These are phyloP conservation scores for Fusarium azukiicola DNA, from an alignment of 2,329 filamentous ascomycete species.

Conservation along the genomic window DNA sequence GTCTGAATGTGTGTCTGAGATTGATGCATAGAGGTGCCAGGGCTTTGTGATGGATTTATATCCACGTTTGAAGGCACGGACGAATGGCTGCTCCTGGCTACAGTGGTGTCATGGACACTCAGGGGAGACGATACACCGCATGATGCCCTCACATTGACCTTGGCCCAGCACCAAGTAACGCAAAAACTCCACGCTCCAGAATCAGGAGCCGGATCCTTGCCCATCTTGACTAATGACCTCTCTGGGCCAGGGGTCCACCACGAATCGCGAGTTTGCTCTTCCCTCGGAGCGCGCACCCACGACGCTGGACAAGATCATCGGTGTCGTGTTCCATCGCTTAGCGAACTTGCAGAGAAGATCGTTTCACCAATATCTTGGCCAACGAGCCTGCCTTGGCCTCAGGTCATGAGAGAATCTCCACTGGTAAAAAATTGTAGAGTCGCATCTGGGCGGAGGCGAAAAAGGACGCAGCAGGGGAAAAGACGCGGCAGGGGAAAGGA, in stretches of 20 bases:
- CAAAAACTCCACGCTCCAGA: conserved; percentile 1
- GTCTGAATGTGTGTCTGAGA: neutral
- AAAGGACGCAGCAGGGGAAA: conserved; percentile 8
- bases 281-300: conserved; percentile 8
- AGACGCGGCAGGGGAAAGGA: neutral
- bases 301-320: conserved; percentile 25
- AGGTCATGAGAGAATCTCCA: conserved; percentile 12
- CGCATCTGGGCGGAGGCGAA: conserved; percentile 8
- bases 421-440: conserved; percentile 11
- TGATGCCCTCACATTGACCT: conserved; percentile 5
- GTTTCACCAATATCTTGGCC: conserved; percentile 20
- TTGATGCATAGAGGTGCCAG: neutral
- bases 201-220: conserved; percentile 25
- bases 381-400: conserved; percentile 23
- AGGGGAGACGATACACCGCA: conserved; percentile 1
- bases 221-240: conserved; percentile 11
- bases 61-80: conserved; percentile 9
- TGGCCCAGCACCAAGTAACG: neutral
- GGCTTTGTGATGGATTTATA: conserved; percentile 32
- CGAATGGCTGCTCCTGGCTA: conserved; percentile 1
- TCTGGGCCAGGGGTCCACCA: neutral
- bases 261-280: conserved; percentile 36
- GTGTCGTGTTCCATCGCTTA: conserved; percentile 1
- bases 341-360: neutral
- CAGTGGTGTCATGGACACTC: neutral